Evolutionary conservation across 768 basidiomycete species (phyloP).

Genomic region (Mycena polygramma): DNA sequence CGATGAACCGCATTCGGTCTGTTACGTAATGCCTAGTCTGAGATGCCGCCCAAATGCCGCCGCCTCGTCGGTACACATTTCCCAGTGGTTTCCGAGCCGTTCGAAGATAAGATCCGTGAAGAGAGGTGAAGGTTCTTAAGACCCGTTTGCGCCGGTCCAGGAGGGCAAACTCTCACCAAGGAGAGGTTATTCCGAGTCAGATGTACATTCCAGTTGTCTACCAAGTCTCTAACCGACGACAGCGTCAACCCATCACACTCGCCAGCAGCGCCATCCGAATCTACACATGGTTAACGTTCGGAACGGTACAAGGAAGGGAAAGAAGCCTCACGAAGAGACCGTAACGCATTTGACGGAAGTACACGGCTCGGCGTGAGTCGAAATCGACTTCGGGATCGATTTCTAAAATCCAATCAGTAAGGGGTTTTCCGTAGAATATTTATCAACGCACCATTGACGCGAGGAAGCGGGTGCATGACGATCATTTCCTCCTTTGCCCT

Average conservation of each 20-base stretch:
- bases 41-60: too few species aligned
- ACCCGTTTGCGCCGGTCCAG: too few species aligned
- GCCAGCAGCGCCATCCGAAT: slow-evolving; percentile 86
- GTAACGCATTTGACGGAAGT: slow-evolving; percentile 99
- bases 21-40: too few species aligned
- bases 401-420: slow-evolving; percentile 66
- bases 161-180: too few species aligned
- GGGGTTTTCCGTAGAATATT: background rate
- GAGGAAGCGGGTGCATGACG: slow-evolving; percentile 98
- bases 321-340: slow-evolving; percentile 91
- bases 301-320: background rate
- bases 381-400: slow-evolving; percentile 99
- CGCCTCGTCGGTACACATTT: too few species aligned
- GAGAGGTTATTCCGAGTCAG: too few species aligned
- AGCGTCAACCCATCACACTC: slow-evolving; percentile 63
- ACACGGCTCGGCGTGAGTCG: slow-evolving; percentile 92
- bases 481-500: slow-evolving; percentile 98
- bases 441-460: slow-evolving; percentile 80
- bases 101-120: too few species aligned
- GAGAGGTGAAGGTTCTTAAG: too few species aligned
- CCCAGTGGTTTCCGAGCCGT: too few species aligned
- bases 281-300: slow-evolving; percentile 47
- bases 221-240: slow-evolving; percentile 9
- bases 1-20: too few species aligned
- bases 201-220: background rate